Evolutionary conservation across 768 basidiomycete genomes (phyloP), one percentile per base, ranked within the genome.

Genomic region (Boletus coccyginus): DNA sequence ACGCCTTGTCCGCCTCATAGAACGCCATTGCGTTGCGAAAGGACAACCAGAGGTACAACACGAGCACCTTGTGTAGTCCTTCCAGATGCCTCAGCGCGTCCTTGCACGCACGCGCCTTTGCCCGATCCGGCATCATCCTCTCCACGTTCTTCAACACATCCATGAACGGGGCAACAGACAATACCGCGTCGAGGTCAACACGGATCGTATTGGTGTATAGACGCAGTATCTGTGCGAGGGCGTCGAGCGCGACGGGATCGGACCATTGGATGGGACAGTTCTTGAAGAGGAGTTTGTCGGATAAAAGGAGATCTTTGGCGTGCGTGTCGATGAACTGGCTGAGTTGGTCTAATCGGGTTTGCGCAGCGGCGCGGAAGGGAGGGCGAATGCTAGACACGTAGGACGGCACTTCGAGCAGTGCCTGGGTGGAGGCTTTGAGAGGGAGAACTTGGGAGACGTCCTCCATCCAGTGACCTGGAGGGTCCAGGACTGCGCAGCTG

Each of bases 41-140:
- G 19, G 79, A 77, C 60, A 94, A 77, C 96, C 96, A 99, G 47
- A 93, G 75, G 71, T 98, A 98, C 21, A 88, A 62, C 14, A 87
- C 85, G 31, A 92, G 64, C 32, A 83, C 73, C 63, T 87, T 88
- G 73, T 99, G 94, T 57, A 92, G 72, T 7, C 79, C 76, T 70
- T 98, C 95, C 45, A 98, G 70, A n/a, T 53, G 58, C 36, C 41
- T 61, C 43, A 71, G 46, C 3, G 67, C 66, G 0, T 60, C 56
- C 42, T 42, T 55, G 52, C 66, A 63, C 19, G 21, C 39, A 3
- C 14, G 45, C 7, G 38, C 44, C 13, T 44, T 52, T 16, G 45
- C 40, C 7, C 33, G 52, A 11, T 60, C 47, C 1, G 52, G 58
- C 61, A 62, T 72, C 62, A 64, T 69, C 17, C 11, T 16, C 47